Base-by-base conservation (phyloP, 1,139 yeast genomes). In the Hyphopichia burtonii region DNA sequence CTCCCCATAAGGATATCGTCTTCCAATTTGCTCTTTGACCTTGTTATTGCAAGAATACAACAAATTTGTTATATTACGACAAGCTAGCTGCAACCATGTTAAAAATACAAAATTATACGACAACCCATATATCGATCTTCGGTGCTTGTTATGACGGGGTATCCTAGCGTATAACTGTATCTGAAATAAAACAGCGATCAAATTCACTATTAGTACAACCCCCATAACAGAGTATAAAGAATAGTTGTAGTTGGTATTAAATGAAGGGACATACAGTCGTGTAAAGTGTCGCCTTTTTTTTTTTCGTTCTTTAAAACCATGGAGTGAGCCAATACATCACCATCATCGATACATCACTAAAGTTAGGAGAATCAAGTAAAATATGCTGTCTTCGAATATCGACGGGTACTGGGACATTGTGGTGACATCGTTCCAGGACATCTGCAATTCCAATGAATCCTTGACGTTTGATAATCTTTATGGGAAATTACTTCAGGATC, bases 321-420 rank as follows among this genome's bases (percentile, higher is more conserved):
- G n/a, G n/a, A n/a, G n/a, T n/a, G n/a, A n/a, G n/a, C n/a, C n/a
- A n/a, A n/a, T n/a, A n/a, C n/a, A n/a, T n/a, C n/a, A n/a, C n/a
- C n/a, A n/a, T n/a, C n/a, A n/a, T n/a, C n/a, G n/a, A n/a, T n/a
- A n/a, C n/a, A n/a, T n/a, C n/a, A n/a, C n/a, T n/a, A n/a, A n/a
- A n/a, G n/a, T n/a, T 20, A 20, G 8, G 5, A 20, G 23, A 20
- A 20, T 8, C 23, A 7, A 27, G 12, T 12, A 11, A 30, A n/a
- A 27, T n/a, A 36, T 36, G 38, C 38, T 38, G 40, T 36, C 48
- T 34, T 46, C 49, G 25, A 72, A 68, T 59, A 66, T 68, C 20
- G 73, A 76, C 37, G 83, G 86, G 1, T 76, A 80, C 53, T 84
- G 91, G 91, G 86, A 82, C 53, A 74, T 78, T 33, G 81, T 82